These are phyloP conservation scores for Cornus controversa DNA, from an alignment of 148 eudicot genomes.

Conservation along the genomic window DNA sequence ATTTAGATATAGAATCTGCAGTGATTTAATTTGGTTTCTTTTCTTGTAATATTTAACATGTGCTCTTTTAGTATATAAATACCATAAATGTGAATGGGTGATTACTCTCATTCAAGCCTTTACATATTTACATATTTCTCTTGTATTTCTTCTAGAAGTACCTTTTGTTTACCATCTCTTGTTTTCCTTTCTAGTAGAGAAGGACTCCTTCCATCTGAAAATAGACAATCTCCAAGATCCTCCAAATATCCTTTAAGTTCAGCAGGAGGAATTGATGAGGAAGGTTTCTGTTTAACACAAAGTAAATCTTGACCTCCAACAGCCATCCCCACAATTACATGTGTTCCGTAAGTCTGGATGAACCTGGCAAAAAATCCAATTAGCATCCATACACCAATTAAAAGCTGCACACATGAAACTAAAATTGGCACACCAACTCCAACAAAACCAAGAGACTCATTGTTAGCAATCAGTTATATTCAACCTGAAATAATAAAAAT, in stretches of 20 bases:
- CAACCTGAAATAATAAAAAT: background rate
- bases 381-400: constrained; percentile 15
- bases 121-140: too few species aligned
- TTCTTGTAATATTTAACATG: too few species aligned
- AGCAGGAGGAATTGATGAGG: constrained; percentile 64
- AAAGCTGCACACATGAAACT: background rate
- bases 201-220: constrained; percentile 70
- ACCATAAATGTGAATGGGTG: too few species aligned
- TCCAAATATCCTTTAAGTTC: constrained; percentile 79
- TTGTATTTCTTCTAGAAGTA: too few species aligned
- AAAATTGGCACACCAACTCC: background rate
- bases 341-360: constrained; percentile 85
- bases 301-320: constrained; percentile 96
- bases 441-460: background rate
- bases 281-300: constrained; percentile 74
- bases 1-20: too few species aligned
- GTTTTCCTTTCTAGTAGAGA: constrained; percentile 51
- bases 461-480: background rate
- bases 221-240: constrained; percentile 88
- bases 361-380: constrained; percentile 67
- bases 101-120: too few species aligned
- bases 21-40: too few species aligned
- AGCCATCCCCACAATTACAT: constrained; percentile 83
- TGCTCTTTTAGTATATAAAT: too few species aligned
- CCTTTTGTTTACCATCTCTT: constrained; percentile 62